Conservation (phyloP, 345 rosid genomes). For the Citrus unshiu region DNA sequence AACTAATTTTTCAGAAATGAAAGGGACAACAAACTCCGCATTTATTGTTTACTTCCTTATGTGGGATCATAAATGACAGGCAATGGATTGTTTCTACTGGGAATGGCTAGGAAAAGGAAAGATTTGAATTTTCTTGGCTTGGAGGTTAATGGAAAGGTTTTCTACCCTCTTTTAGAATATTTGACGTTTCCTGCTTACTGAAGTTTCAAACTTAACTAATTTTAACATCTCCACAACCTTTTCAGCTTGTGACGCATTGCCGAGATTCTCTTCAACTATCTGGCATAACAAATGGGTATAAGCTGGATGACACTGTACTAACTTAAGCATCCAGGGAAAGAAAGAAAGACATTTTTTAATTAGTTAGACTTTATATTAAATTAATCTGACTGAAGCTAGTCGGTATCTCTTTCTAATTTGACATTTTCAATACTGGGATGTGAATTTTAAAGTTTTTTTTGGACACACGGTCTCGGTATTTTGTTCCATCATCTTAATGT, state of each 20-base stretch:
- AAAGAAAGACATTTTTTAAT: background rate
- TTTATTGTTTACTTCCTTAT: background rate
- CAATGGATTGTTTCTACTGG: constrained; percentile 56
- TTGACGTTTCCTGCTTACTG: background rate
- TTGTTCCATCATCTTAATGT: background rate
- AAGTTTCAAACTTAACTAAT: constrained; percentile 8
- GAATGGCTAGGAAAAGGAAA: constrained; percentile 51
- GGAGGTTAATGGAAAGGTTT: constrained; percentile 62
- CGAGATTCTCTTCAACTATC: constrained; percentile 36
- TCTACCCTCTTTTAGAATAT: background rate
- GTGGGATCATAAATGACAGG: constrained; percentile 33
- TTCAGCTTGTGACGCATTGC: constrained; percentile 55
- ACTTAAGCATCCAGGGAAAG: background rate
- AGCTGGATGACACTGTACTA: background rate
- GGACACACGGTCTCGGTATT: background rate
- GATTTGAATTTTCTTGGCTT: constrained; percentile 67
- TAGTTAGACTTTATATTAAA: background rate
- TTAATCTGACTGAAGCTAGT: background rate
- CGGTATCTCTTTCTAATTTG: background rate
- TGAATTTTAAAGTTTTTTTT: background rate
- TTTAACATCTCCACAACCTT: background rate
- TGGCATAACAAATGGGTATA: constrained; percentile 50
- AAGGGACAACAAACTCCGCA: background rate
- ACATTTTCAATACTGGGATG: background rate
- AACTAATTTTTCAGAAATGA: background rate